Base-by-base conservation (phyloP, 345 rosid genomes). In the Citrus australasica region DNA sequence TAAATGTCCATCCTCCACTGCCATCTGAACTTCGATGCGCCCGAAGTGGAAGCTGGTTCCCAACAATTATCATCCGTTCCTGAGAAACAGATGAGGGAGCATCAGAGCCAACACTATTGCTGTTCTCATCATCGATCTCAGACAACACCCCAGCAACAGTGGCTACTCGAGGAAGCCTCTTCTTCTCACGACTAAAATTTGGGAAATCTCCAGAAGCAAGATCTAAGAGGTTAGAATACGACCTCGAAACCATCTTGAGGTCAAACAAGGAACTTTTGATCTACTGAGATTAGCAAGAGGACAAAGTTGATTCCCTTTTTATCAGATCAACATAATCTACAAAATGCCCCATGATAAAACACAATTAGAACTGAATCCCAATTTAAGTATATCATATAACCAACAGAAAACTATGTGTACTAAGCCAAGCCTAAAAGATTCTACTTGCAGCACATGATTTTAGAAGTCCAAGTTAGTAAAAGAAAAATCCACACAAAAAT, bases 201-300 rank as follows among this genome's bases (percentile, higher is more conserved):
- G 86, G 91, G 72, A 84, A 86, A 63, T 86, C 85, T 8, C 98
- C 94, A 10, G 94, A 92, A 79, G 92, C 88, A 85, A 95, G 98
- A 77, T 93, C 99, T 76, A 93, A 84, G 79, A 95, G 97, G 83
- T 95, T 95, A 32, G 98, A 95, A 76, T 92, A 93, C 48, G 99
- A 95, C 87, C 94, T 92, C 40, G 99, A 95, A 74, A 80, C 92
- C 99, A 95, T 95, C 21, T 56, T 27, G 51, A 67, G 79, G 73
- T 40, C 55, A 24, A 67, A 46, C 16, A 21, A 17, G 55, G 33
- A 73, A 74, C 62, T 79, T 75, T 38, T 25, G 59, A 25, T 55
- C 76, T 73, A 30, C 33, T 30, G 77, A 83, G 59, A 78, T 27
- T 70, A 67, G 59, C 65, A 74, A 30, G 66, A 46, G 24, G 51